Evolutionary conservation across 331 rosid genomes (phyloP), one percentile per base, ranked within the genome.

Genomic region (Stylosanthes scabra): DNA sequence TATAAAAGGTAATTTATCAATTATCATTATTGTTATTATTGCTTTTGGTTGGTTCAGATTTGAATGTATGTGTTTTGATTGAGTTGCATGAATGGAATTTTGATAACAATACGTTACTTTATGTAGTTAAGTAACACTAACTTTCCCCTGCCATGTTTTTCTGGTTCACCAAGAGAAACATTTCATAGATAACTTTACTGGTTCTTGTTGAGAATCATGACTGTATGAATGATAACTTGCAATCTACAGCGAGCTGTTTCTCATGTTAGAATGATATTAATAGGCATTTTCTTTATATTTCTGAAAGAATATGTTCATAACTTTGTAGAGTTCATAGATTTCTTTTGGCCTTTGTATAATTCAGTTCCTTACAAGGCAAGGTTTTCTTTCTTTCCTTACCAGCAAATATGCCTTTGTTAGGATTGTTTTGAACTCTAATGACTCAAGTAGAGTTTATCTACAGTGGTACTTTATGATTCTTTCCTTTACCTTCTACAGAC

Each of bases 1-100:
- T 93, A 91, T 12, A 93, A 63, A 77, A 91, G 98, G 98, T 93
- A 76, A 25, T 3, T 51, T 71, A 16, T 15, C 28, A 28, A 6
- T n/a, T 71, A 16, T 15, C 28, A 28, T 9, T n/a, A 8, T 9
- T 0, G 7, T 8, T n/a, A 3, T 3, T 0, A 3, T 34, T 51
- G 13, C 49, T 2, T 8, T 44, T 45, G 46, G 16, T 57, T 63
- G 63, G 7, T 60, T 9, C 8, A 39, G 64, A 44, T 74, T 62
- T 63, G 46, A 66, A 51, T 49, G 58, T 66, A 51, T 49, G 58
- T 66, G 74, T 40, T 73, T 11, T 46, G 49, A 2, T 25, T 31
- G 39, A 44, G 68, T 67, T 45, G 63, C 7, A 8, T 68, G 47
- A n/a, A 40, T 67, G 60, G 3, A 59, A 12, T 60, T 76, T 66